Percentiles rank a stretch among this genome's conserved stretches.
Evolutionary conservation across 371 early-diverging fungal genomes (phyloP).

Genomic region (Smittium culicis): DNA sequence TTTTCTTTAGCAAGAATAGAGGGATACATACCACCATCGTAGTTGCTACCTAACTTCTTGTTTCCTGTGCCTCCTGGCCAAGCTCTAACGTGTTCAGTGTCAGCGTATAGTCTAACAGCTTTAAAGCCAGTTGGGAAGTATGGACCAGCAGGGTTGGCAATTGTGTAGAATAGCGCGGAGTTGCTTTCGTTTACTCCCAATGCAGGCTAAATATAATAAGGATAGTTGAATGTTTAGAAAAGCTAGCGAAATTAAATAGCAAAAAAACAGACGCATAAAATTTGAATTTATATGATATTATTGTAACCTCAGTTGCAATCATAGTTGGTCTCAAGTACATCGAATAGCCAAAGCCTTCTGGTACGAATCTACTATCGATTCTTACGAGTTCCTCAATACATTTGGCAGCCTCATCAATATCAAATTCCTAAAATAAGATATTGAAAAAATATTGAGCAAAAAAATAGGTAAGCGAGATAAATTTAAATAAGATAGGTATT

Average conservation of each 20-base stretch:
- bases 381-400: slow-evolving; percentile 70
- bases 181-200: slow-evolving; percentile 37
- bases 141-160: slow-evolving; percentile 91
- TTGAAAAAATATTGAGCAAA: slow-evolving; percentile 20
- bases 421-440: slow-evolving; percentile 38
- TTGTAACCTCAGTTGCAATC: slow-evolving; percentile 69
- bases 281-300: not conserved
- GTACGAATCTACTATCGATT: slow-evolving; percentile 78
- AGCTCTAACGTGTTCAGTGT: slow-evolving; percentile 74
- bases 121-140: slow-evolving; percentile 60
- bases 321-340: slow-evolving; percentile 89
- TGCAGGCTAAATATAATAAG: slow-evolving; percentile 20
- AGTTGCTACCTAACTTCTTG: slow-evolving; percentile 85
- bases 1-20: slow-evolving; percentile 69
- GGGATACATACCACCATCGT: slow-evolving; percentile 71
- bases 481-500: no score
- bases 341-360: slow-evolving; percentile 79
- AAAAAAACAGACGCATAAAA: not conserved
- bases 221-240: no score
- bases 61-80: slow-evolving; percentile 96
- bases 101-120: slow-evolving; percentile 76
- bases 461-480: no score
- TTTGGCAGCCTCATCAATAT: slow-evolving; percentile 64
- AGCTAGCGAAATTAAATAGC: not conserved
- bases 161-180: slow-evolving; percentile 71